phyloP scores from a whole-genome alignment of 257 asterid genomes.

The Parsonsia alboflavescens region DNA sequence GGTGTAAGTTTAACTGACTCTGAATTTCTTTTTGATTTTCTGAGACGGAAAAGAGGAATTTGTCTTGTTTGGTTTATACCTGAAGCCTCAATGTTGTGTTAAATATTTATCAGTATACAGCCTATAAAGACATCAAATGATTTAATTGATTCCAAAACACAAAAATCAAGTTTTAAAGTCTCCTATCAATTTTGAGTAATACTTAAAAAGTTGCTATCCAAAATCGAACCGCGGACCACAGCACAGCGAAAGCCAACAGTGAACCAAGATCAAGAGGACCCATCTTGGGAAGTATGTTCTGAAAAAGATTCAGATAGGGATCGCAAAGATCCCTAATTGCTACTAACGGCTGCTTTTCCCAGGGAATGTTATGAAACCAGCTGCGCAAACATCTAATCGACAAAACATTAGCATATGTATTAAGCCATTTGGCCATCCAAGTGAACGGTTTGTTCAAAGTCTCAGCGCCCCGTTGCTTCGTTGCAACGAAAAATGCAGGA shows the following conservation, averaged over 20 bases:
- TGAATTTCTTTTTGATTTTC: not conserved
- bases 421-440: slow-evolving; percentile 88
- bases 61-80: not conserved
- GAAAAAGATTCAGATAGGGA: slow-evolving; percentile 82
- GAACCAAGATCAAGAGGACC: slow-evolving; percentile 83
- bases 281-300: slow-evolving; percentile 80
- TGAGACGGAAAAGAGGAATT: not conserved
- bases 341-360: slow-evolving; percentile 89
- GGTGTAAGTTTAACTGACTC: not conserved
- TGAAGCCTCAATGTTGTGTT: not conserved
- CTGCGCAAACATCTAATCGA: slow-evolving; percentile 82
- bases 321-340: slow-evolving; percentile 94
- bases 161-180: not conserved
- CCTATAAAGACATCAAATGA: not conserved
- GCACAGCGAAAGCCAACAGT: slow-evolving; percentile 72
- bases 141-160: not conserved
- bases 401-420: slow-evolving; percentile 74
- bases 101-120: not conserved
- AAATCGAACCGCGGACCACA: slow-evolving; percentile 79
- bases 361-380: slow-evolving; percentile 94
- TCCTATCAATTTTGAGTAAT: no score
- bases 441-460: slow-evolving; percentile 75
- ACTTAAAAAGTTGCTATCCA: slow-evolving; percentile 57
- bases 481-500: slow-evolving; percentile 83
- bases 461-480: slow-evolving; percentile 32